phyloP scores from a whole-genome alignment of 2,329 filamentous ascomycete species.

The Westerdykella ornata region DNA sequence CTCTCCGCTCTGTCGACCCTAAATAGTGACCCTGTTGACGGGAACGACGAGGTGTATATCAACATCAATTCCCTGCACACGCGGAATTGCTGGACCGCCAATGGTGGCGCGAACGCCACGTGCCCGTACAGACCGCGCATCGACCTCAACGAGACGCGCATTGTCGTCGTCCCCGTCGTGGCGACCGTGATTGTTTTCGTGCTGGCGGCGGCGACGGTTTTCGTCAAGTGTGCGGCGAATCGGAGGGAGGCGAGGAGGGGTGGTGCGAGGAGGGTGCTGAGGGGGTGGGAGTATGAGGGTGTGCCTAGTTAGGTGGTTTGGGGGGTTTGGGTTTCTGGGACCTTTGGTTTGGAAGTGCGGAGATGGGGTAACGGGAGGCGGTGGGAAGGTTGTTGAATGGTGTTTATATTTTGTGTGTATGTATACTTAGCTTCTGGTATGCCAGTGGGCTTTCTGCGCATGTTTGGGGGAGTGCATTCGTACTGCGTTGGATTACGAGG shows the following conservation, averaged over 20 bases:
- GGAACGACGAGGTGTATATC: constrained; percentile 44
- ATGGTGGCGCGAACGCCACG: constrained; percentile 46
- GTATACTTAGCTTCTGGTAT: no score
- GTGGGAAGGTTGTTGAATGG: no score
- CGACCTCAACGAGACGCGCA: constrained; percentile 40
- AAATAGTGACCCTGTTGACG: constrained; percentile 10
- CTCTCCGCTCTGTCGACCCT: constrained; percentile 20
- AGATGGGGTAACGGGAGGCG: no score
- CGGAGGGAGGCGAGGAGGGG: constrained; percentile 47
- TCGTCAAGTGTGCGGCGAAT: constrained; percentile 60
- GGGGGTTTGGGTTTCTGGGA: no score
- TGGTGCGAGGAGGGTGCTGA: constrained; percentile 43
- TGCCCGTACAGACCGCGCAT: constrained; percentile 52
- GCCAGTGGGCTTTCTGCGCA: no score
- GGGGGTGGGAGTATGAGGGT: constrained; percentile 62
- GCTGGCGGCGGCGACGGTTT: constrained; percentile 54
- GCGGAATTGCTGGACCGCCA: constrained; percentile 53
- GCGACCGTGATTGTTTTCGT: constrained; percentile 58
- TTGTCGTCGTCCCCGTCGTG: constrained; percentile 55
- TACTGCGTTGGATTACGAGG: no score
- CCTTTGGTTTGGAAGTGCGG: no score
- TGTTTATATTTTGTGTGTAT: no score
- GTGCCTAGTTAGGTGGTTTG: constrained; percentile 44
- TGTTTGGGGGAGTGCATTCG: no score
- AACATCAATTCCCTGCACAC: constrained; percentile 56